Evolutionary conservation across 1,284 basidiomycete genomes (phyloP).

Genomic region (Ganoderma lucidum): DNA sequence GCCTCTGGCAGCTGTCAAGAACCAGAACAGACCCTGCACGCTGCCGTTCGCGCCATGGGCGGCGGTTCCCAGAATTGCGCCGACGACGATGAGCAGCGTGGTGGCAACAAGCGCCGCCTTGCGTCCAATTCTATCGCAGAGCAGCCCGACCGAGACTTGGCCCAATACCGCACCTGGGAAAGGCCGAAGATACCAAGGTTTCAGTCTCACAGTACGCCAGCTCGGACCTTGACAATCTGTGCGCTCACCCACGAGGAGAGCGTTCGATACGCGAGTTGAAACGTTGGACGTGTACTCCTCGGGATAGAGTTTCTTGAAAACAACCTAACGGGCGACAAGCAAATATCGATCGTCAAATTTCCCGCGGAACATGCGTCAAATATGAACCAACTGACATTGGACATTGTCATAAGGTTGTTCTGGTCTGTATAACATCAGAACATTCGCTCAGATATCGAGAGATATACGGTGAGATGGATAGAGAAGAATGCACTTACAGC

Average conservation of each 20-base stretch:
- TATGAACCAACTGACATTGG: slow-evolving; percentile 51
- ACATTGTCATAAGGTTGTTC: slow-evolving; percentile 75
- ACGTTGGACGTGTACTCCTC: slow-evolving; percentile 63
- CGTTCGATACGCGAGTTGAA: slow-evolving; percentile 77
- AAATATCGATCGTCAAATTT: slow-evolving; percentile 4
- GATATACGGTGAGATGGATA: not conserved
- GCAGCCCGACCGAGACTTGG: slow-evolving; percentile 71
- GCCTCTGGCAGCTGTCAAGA: slow-evolving; percentile 76
- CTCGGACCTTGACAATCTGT: not conserved
- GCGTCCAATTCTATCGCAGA: slow-evolving; percentile 77
- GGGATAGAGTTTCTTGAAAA: slow-evolving; percentile 70
- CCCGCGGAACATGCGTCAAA: slow-evolving; percentile 7
- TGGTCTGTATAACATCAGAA: slow-evolving; percentile 54
- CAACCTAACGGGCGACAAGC: slow-evolving; percentile 49
- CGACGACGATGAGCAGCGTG: slow-evolving; percentile 75
- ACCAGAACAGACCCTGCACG: slow-evolving; percentile 76
- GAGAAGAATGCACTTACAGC: slow-evolving; percentile 52
- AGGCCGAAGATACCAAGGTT: not conserved
- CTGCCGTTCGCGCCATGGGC: slow-evolving; percentile 71
- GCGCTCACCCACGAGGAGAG: slow-evolving; percentile 71
- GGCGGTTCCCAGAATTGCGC: slow-evolving; percentile 76
- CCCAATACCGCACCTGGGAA: slow-evolving; percentile 67
- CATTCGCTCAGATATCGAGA: not conserved
- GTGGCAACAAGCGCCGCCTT: slow-evolving; percentile 78
- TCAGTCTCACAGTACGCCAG: slow-evolving; percentile 25